A percentile compares a stretch with the other conserved stretches of the same genome.
These are phyloP conservation scores for Phytophthora sansomeana DNA, from an alignment of 352 stramenopile genomes.

Conservation along the genomic window DNA sequence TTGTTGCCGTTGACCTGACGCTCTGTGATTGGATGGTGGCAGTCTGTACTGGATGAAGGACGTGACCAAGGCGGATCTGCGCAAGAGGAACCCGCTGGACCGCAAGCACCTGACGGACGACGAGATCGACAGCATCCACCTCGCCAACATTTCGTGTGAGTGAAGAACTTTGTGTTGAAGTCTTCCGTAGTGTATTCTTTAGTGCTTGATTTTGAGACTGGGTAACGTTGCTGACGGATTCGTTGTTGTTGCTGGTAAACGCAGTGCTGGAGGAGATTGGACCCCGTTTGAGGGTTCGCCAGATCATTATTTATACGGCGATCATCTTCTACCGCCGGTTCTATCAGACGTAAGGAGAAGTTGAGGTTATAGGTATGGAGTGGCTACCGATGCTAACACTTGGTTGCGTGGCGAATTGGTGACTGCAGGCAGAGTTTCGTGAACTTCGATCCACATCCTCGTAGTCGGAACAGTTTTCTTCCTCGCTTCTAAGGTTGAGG, in stretches of 20 bases:
- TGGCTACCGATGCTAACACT: neutral
- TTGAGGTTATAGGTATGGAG: neutral
- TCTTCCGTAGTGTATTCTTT: neutral
- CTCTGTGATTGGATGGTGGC: neutral
- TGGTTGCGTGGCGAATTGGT: neutral
- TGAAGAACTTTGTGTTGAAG: neutral
- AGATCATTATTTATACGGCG: slow-evolving; percentile 93
- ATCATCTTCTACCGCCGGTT: slow-evolving; percentile 93
- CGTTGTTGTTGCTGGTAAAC: slow-evolving; percentile 4
- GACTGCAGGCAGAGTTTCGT: slow-evolving; percentile 86
- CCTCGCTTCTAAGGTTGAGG: slow-evolving; percentile 88
- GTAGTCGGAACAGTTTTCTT: slow-evolving; percentile 89
- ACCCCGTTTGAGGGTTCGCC: slow-evolving; percentile 76
- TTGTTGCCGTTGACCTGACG: too few species aligned
- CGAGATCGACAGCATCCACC: slow-evolving; percentile 91
- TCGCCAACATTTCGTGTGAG: slow-evolving; percentile 86
- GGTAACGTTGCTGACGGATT: neutral
- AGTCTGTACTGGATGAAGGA: slow-evolving; percentile 93
- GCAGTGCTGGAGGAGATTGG: slow-evolving; percentile 89
- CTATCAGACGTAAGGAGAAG: slow-evolving; percentile 76
- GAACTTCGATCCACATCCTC: slow-evolving; percentile 90
- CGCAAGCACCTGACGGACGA: slow-evolving; percentile 78
- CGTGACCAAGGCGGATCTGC: slow-evolving; percentile 76
- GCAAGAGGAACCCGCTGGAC: slow-evolving; percentile 82
- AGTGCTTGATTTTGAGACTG: neutral